Evolutionary conservation across 768 basidiomycete genomes (phyloP), one percentile per base, ranked within the genome.

Genomic region (Collybia mongolica): DNA sequence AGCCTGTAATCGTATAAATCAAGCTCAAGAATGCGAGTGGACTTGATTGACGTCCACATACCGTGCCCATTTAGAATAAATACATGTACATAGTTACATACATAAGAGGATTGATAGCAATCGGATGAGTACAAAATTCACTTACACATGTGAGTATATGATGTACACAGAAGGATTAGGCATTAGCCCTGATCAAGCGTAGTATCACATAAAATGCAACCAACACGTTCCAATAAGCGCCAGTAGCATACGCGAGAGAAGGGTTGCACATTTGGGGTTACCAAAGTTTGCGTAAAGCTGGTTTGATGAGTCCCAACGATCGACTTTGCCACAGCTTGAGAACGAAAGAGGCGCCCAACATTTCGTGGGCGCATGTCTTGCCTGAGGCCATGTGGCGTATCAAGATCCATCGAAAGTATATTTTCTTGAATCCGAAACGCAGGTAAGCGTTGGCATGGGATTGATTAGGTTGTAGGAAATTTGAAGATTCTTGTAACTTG

Each of bases 401-500:
- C 46, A 57, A 14, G 26, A 47, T 57, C 54, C 53, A 49, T 48
- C 48, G 49, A 40, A 50, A 49, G 46, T 44, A 54, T 47, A 53
- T 48, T 57, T 53, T 46, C 52, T 51, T 37, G 48, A 46, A 49
- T 53, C 50, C 51, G 24, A 23, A 56, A 53, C 51, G 51, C 56
- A 60, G 51, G 48, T 55, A 57, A 49, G 57, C 54, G 54, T 51
- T 48, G 54, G 38, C 38, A 48, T 53, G 47, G 47, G 29, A 48
- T 58, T 55, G 52, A 43, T 56, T 48, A 15, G 32, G 42, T 23
- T 37, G 42, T 36, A 29, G 42, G 56, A 50, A 57, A 53, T 59
- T 64, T 64, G 65, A 55, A 62, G 63, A 65, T 57, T 63, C 67
- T 72, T 68, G 67, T 65, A 70, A 32, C 70, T 72, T 71, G 69